phyloP scores from a whole-genome alignment of 208 protist genomes.

The Hexamita inflata region DNA sequence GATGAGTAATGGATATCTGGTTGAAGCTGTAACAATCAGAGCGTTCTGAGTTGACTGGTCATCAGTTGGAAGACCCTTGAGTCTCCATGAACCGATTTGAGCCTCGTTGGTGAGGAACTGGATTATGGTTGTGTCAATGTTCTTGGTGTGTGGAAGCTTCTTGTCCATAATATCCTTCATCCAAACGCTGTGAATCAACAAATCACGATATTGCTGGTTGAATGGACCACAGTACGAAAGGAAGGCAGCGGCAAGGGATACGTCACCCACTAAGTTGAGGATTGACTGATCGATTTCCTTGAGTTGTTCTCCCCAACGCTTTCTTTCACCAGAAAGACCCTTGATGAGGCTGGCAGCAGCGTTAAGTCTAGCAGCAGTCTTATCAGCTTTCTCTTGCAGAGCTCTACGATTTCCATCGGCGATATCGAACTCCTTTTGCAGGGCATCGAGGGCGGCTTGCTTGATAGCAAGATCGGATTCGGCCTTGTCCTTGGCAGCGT shows the following conservation, averaged over 20 bases:
- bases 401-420: conserved; percentile 78
- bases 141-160: conserved; percentile 51
- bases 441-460: conserved; percentile 70
- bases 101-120: conserved; percentile 82
- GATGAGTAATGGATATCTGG: conserved; percentile 83
- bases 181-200: conserved; percentile 59
- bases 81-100: conserved; percentile 82
- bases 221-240: conserved; percentile 91
- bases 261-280: conserved; percentile 77
- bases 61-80: conserved; percentile 87
- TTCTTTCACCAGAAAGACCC: conserved; percentile 64
- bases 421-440: conserved; percentile 70
- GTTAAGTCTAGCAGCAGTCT: conserved; percentile 79
- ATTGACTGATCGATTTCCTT: conserved; percentile 82
- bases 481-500: conserved; percentile 63
- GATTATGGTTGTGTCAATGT: conserved; percentile 65
- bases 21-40: conserved; percentile 75
- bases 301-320: conserved; percentile 80
- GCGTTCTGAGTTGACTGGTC: conserved; percentile 94
- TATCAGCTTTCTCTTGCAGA: conserved; percentile 77
- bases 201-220: conserved; percentile 80
- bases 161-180: conserved; percentile 40
- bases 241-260: conserved; percentile 84
- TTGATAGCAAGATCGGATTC: conserved; percentile 73
- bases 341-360: conserved; percentile 48